Conservation (phyloP, 1,139 yeast species). For the Yamadazyma triangularis region DNA sequence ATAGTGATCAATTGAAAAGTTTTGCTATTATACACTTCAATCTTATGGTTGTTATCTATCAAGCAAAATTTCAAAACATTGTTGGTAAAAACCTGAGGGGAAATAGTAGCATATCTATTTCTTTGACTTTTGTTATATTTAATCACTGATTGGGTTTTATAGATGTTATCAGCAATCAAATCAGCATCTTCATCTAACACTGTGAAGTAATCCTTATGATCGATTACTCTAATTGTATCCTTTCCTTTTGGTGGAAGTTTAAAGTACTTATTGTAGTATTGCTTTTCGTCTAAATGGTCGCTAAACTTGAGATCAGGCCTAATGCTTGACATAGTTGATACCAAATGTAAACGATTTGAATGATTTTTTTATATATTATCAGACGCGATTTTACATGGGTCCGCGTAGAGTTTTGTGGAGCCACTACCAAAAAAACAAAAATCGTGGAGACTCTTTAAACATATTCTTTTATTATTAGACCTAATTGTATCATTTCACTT, state of each 20-base stretch:
- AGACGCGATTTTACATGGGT: too few relatives aligned
- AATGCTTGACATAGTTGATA: slow-evolving; percentile 5
- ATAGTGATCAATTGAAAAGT: slow-evolving; percentile 54
- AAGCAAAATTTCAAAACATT: slow-evolving; percentile 64
- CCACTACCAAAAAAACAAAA: too few relatives aligned
- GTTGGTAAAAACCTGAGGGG: slow-evolving; percentile 63
- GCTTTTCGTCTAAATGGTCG: slow-evolving; percentile 59
- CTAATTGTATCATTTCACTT: too few relatives aligned
- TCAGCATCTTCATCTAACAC: slow-evolving; percentile 77
- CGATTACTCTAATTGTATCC: slow-evolving; percentile 61
- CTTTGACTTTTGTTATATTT: slow-evolving; percentile 49
- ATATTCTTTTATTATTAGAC: too few relatives aligned
- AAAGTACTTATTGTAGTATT: slow-evolving; percentile 58
- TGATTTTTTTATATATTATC: too few relatives aligned
- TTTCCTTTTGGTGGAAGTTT: slow-evolving; percentile 45
- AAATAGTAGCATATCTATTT: slow-evolving; percentile 67
- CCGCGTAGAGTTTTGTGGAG: too few relatives aligned
- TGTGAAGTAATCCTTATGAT: slow-evolving; percentile 72
- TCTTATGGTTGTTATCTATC: slow-evolving; percentile 63
- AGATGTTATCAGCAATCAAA: slow-evolving; percentile 75
- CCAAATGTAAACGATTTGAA: too few relatives aligned
- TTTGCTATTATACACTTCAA: slow-evolving; percentile 65
- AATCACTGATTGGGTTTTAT: slow-evolving; percentile 76
- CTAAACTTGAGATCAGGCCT: slow-evolving; percentile 57
- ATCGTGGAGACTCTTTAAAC: too few relatives aligned